Percentiles rank a stretch among this genome's conserved stretches.
phyloP scores from a whole-genome alignment of 352 stramenopile genomes.

The Globisporangium alternatum region DNA sequence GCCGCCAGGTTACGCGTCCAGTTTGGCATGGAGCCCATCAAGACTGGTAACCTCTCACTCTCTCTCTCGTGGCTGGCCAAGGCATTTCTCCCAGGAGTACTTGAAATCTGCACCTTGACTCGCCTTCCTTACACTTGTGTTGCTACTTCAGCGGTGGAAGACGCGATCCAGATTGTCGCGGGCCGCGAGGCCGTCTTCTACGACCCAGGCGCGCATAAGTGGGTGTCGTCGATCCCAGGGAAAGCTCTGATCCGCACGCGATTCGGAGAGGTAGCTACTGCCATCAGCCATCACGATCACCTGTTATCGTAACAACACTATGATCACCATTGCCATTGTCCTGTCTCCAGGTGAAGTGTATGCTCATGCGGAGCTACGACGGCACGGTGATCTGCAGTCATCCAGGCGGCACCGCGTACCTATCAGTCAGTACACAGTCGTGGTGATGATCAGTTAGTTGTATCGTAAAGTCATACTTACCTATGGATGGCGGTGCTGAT shows the following conservation, averaged over 20 bases:
- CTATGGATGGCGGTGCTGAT: not conserved
- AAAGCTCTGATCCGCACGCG: conserved; percentile 39
- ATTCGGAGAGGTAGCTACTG: conserved; percentile 42
- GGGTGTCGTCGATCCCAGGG: conserved; percentile 38
- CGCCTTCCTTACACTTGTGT: not conserved
- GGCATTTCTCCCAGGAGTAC: too few relatives aligned
- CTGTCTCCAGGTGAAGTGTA: conserved; percentile 27
- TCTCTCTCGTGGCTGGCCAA: too few relatives aligned
- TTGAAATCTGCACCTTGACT: not conserved
- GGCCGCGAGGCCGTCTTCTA: conserved; percentile 53
- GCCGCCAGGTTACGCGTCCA: not conserved
- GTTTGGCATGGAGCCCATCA: conserved; percentile 1
- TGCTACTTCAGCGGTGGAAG: conserved; percentile 34
- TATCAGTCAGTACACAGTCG: conserved; percentile 33
- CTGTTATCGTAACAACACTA: not conserved
- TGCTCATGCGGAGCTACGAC: conserved; percentile 42
- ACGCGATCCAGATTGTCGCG: conserved; percentile 46
- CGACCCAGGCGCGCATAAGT: conserved; percentile 33
- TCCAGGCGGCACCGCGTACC: conserved; percentile 31
- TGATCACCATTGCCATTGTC: not conserved
- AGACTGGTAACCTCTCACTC: not conserved
- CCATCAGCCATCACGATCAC: not conserved
- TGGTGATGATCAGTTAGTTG: not conserved
- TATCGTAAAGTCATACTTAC: not conserved
- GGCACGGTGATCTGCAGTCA: conserved; percentile 57